A percentile compares a stretch with the other conserved stretches of the same genome.
These are phyloP conservation scores for Andrographis paniculata DNA, from an alignment of 305 asterid species.

Conservation along the genomic window DNA sequence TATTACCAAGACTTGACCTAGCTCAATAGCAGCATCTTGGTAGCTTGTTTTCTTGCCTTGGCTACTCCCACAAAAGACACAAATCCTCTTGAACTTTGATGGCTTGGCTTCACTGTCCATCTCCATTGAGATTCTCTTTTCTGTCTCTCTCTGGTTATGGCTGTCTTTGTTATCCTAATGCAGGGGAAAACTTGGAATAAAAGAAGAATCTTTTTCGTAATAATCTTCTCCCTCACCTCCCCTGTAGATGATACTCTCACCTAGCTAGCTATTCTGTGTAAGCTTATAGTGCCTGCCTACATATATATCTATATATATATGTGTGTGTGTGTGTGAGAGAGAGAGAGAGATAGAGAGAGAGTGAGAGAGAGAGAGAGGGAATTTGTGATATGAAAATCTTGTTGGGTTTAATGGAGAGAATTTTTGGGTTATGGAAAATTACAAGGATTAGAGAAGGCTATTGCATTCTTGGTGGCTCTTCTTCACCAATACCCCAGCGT, in stretches of 20 bases:
- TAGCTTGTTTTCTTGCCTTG: constrained; percentile 87
- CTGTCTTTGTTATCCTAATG: not conserved
- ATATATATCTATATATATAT: constrained; percentile 3
- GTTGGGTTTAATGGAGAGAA: constrained; percentile 5
- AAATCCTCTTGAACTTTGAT: constrained; percentile 79
- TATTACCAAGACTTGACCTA: constrained; percentile 64
- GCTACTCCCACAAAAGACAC: constrained; percentile 98
- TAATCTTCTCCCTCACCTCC: constrained; percentile 20
- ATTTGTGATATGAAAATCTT: not conserved
- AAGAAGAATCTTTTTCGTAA: constrained; percentile 26
- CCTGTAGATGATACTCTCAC: constrained; percentile 13
- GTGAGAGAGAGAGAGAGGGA: not conserved
- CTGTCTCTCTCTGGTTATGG: not conserved
- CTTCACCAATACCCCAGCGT: constrained; percentile 21
- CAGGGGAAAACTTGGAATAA: constrained; percentile 18
- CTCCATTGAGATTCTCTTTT: constrained; percentile 45
- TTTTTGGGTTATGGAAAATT: constrained; percentile 10
- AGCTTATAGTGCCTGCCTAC: constrained; percentile 19
- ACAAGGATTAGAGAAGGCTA: constrained; percentile 7
- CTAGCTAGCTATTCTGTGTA: constrained; percentile 17
- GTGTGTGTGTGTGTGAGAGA: constrained; percentile 3
- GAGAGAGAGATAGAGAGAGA: constrained; percentile 3
- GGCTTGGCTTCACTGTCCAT: constrained; percentile 38
- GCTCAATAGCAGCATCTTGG: constrained; percentile 89
- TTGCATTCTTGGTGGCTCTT: constrained; percentile 24